phyloP scores from a whole-genome alignment of 441 rosid genomes.

The Brassica hybrid region DNA sequence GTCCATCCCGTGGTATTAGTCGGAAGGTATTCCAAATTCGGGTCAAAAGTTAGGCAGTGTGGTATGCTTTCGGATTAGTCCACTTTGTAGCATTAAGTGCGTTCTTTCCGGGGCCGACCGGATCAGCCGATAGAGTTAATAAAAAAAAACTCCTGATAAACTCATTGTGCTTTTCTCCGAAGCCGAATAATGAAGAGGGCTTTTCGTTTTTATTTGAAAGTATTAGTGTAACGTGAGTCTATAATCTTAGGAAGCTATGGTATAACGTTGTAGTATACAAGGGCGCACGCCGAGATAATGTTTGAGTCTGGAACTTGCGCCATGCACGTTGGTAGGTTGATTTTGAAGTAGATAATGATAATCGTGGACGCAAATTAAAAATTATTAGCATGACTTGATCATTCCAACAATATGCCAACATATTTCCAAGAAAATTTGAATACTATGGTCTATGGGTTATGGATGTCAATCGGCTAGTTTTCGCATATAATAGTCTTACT shows the following conservation, averaged over 20 bases:
- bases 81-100: too few relatives aligned
- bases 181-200: too few relatives aligned
- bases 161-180: slow-evolving; percentile 20
- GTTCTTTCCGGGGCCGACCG: too few relatives aligned
- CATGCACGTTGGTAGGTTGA: slow-evolving; percentile 33
- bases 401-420: slow-evolving; percentile 25
- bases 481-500: neutral
- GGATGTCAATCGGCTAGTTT: neutral
- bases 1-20: too few relatives aligned
- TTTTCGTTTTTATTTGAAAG: too few relatives aligned
- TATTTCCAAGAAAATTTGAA: neutral
- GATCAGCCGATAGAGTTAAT: neutral
- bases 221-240: slow-evolving; percentile 15
- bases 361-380: slow-evolving; percentile 34
- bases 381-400: slow-evolving; percentile 20
- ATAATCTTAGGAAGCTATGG: slow-evolving; percentile 12
- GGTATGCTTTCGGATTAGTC: too few relatives aligned
- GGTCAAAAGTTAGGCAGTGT: too few relatives aligned
- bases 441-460: neutral
- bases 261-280: slow-evolving; percentile 31
- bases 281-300: slow-evolving; percentile 39
- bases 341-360: slow-evolving; percentile 14
- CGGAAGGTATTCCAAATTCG: too few relatives aligned
- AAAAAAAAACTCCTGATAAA: slow-evolving; percentile 18
- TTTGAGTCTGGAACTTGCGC: slow-evolving; percentile 21